Evolutionary conservation across 495 filamentous ascomycete genomes (phyloP).

Genomic region (Trichoderma gamsii): DNA sequence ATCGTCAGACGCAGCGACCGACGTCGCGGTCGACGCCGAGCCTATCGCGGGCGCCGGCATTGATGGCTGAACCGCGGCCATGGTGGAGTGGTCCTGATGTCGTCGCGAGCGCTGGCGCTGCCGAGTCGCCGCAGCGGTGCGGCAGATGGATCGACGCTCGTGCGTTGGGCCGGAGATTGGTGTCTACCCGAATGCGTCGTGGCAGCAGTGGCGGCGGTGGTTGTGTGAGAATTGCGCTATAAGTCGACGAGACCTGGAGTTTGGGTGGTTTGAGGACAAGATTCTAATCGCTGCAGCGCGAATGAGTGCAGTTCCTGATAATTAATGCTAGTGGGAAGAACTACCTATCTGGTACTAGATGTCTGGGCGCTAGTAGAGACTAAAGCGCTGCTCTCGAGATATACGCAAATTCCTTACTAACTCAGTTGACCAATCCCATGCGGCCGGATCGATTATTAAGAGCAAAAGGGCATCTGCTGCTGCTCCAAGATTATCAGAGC

Average conservation of each 20-base stretch:
- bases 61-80: constrained; percentile 15
- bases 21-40: constrained; percentile 19
- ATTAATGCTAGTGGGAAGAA: constrained; percentile 1
- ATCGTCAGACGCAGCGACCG: constrained; percentile 26
- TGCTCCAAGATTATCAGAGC: too few species aligned
- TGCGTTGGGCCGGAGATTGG: neutral
- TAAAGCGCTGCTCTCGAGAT: neutral
- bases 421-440: neutral
- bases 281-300: constrained; percentile 11
- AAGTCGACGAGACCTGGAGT: neutral
- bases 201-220: neutral
- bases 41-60: neutral
- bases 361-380: neutral
- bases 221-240: neutral
- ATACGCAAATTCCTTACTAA: too few species aligned
- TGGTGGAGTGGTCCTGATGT: neutral
- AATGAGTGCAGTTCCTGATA: constrained; percentile 5
- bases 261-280: constrained; percentile 3
- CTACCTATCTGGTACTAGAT: constrained; percentile 4
- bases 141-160: neutral
- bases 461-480: too few species aligned
- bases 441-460: neutral
- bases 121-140: neutral
- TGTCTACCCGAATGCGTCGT: neutral
- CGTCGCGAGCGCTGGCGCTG: constrained; percentile 9